phyloP scores from a whole-genome alignment of 495 filamentous ascomycete species.

The Jackrogersella minutella region DNA sequence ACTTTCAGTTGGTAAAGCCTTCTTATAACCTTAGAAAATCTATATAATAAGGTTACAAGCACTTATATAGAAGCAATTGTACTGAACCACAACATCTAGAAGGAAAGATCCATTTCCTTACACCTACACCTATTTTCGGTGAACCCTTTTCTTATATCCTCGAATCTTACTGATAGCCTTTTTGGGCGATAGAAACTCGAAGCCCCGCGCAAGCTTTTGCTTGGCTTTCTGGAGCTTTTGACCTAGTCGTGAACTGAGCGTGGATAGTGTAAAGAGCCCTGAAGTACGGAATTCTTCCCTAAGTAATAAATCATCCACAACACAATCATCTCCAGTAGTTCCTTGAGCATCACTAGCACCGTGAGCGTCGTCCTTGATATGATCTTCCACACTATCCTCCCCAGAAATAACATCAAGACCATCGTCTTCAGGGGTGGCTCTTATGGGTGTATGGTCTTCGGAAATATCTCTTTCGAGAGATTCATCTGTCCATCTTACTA shows the following conservation, averaged over 20 bases:
- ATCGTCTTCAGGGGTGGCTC: neutral
- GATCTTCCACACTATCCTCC: neutral
- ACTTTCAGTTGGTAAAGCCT: no score
- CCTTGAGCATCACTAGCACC: neutral
- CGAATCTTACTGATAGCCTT: neutral
- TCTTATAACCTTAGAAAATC: no score
- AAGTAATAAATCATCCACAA: neutral
- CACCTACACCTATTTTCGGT: neutral
- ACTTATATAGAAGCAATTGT: no score
- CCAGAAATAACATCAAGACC: neutral
- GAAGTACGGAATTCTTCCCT: neutral
- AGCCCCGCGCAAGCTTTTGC: neutral
- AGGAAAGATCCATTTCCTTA: neutral
- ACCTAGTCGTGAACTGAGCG: neutral
- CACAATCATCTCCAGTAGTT: neutral
- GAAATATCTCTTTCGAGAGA: neutral
- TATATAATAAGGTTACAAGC: no score
- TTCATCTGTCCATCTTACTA: neutral
- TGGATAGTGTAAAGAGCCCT: neutral
- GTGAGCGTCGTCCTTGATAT: neutral
- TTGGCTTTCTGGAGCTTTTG: neutral
- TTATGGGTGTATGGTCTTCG: no score
- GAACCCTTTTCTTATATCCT: neutral
- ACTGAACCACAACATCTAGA: neutral
- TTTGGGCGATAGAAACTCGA: neutral